These are phyloP conservation scores for Scleroderma bovista DNA, from an alignment of 768 basidiomycete genomes.

Conservation along the genomic window DNA sequence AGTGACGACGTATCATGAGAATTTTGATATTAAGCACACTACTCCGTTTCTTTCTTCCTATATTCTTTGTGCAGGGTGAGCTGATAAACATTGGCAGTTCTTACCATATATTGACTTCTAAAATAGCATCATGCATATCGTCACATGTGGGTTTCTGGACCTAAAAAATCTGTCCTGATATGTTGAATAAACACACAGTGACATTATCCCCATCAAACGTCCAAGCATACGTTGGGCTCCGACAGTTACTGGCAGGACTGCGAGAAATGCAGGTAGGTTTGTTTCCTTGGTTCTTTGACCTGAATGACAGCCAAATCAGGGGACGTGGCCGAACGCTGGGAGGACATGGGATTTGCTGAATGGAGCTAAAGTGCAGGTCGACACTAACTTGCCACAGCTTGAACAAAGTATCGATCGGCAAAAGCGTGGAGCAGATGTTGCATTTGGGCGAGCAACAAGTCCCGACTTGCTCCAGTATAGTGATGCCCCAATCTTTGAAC, in stretches of 20 bases:
- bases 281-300: background rate
- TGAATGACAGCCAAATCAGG: slow-evolving; percentile 30
- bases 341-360: slow-evolving; percentile 63
- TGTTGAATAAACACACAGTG: slow-evolving; percentile 38
- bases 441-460: slow-evolving; percentile 53
- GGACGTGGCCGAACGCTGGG: slow-evolving; percentile 66
- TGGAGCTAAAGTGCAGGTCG: slow-evolving; percentile 55
- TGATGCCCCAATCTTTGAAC: slow-evolving; percentile 19
- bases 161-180: slow-evolving; percentile 3
- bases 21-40: slow-evolving; percentile 51
- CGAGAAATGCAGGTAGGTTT: slow-evolving; percentile 60
- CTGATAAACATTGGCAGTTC: slow-evolving; percentile 4
- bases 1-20: slow-evolving; percentile 56
- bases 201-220: slow-evolving; percentile 65
- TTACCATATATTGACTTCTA: slow-evolving; percentile 1
- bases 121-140: slow-evolving; percentile 70
- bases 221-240: slow-evolving; percentile 61
- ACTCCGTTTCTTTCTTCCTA: slow-evolving; percentile 68
- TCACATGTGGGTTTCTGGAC: slow-evolving; percentile 48
- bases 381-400: slow-evolving; percentile 33
- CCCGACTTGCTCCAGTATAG: slow-evolving; percentile 40
- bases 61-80: slow-evolving; percentile 68
- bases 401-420: slow-evolving; percentile 38
- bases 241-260: slow-evolving; percentile 57
- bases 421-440: slow-evolving; percentile 57